phyloP scores from a whole-genome alignment of 1,139 yeast genomes.

The Yamadazyma mexicana region DNA sequence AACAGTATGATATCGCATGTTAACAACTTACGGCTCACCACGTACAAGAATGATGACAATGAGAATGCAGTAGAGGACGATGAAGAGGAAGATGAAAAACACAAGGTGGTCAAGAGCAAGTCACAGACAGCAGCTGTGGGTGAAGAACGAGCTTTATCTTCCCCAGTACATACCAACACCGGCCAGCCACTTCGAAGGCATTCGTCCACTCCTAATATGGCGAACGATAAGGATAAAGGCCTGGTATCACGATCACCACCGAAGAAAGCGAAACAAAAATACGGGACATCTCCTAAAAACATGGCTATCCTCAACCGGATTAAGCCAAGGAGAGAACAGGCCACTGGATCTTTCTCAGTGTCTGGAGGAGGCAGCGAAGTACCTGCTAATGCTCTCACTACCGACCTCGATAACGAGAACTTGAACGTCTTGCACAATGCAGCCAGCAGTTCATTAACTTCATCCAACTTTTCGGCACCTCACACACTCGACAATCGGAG shows the following conservation, averaged over 20 bases:
- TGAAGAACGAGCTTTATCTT: neutral
- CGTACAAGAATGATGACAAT: slow-evolving; percentile 13
- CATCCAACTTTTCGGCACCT: slow-evolving; percentile 10
- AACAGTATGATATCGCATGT: slow-evolving; percentile 16
- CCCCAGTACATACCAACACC: neutral
- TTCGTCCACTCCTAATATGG: slow-evolving; percentile 12
- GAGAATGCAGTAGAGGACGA: slow-evolving; percentile 20
- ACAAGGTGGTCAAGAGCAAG: slow-evolving; percentile 9
- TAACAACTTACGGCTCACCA: slow-evolving; percentile 8
- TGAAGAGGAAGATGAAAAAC: slow-evolving; percentile 14
- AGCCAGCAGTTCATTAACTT: slow-evolving; percentile 17
- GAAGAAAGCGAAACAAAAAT: slow-evolving; percentile 4
- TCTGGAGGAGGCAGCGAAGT: too few relatives aligned
- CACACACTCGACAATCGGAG: slow-evolving; percentile 11
- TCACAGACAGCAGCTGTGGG: slow-evolving; percentile 8
- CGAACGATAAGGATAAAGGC: slow-evolving; percentile 3
- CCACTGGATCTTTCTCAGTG: neutral
- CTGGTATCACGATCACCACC: slow-evolving; percentile 7
- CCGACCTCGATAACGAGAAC: slow-evolving; percentile 40
- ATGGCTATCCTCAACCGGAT: slow-evolving; percentile 9
- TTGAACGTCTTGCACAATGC: slow-evolving; percentile 39
- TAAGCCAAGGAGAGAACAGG: slow-evolving; percentile 11
- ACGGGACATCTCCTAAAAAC: slow-evolving; percentile 12
- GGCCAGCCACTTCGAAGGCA: slow-evolving; percentile 6
- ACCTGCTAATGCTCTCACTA: neutral